Evolutionary conservation across 2,329 filamentous ascomycete genomes (phyloP).

Genomic region (Lasiodiplodia theobromae): DNA sequence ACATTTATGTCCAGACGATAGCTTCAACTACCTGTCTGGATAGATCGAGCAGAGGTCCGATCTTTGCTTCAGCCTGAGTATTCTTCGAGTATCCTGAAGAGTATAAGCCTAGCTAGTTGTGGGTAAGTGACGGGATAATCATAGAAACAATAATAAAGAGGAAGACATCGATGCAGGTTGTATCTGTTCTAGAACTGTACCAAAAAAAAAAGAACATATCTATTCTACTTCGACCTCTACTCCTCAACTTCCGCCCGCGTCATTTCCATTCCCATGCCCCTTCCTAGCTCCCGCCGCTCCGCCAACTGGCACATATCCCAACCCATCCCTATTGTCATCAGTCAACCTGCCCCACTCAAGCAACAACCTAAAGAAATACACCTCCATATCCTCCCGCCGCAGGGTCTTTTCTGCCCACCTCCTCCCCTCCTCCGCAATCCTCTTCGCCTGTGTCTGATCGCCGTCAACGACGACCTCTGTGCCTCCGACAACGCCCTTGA

Average conservation of each 20-base stretch:
- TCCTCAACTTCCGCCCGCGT: neutral
- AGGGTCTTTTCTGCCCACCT: conserved; percentile 70
- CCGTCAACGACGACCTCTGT: neutral
- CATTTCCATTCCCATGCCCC: neutral
- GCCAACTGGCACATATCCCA: conserved; percentile 36
- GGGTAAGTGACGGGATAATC: too few relatives aligned
- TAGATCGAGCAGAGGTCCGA: too few relatives aligned
- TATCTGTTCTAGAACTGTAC: too few relatives aligned
- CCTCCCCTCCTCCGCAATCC: conserved; percentile 71
- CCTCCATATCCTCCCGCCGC: conserved; percentile 76
- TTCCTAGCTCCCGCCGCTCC: neutral
- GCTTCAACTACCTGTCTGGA: too few relatives aligned
- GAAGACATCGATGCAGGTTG: too few relatives aligned
- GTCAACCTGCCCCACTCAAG: conserved; percentile 68
- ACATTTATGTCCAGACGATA: too few relatives aligned
- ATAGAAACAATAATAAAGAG: too few relatives aligned
- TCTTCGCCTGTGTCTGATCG: conserved; percentile 52
- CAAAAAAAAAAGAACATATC: too few relatives aligned
- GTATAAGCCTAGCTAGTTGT: too few relatives aligned
- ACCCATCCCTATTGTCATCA: conserved; percentile 43
- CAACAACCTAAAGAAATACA: conserved; percentile 79
- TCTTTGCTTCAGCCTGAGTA: too few relatives aligned
- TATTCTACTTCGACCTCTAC: too few relatives aligned
- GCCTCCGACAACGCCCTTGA: conserved; percentile 1
- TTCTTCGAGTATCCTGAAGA: too few relatives aligned